Percentiles rank a stretch among this genome's conserved stretches.
Evolutionary conservation across 495 filamentous ascomycete genomes (phyloP).

Genomic region (Penicillium cinerascens): DNA sequence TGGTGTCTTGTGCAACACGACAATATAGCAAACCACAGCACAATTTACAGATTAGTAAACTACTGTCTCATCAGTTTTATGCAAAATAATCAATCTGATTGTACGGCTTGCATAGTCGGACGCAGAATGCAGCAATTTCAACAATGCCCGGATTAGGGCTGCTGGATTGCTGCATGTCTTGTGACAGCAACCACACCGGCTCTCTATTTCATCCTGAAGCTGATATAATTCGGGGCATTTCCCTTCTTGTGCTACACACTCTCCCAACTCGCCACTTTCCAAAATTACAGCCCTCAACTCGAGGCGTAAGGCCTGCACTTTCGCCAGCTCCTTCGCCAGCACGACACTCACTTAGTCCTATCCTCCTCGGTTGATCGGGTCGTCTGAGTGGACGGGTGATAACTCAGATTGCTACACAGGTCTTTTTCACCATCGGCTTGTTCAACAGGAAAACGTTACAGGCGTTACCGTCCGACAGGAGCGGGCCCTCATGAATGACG

Average conservation of each 20-base stretch:
- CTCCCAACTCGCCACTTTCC: neutral
- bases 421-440: conserved; percentile 1
- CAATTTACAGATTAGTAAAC: neutral
- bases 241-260: conserved; percentile 3
- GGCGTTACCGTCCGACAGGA: neutral
- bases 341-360: neutral
- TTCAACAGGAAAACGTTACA: conserved; percentile 8
- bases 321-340: neutral
- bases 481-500: neutral
- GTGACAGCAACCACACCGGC: neutral
- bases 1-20: neutral
- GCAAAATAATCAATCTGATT: neutral
- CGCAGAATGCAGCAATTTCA: neutral
- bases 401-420: conserved; percentile 2
- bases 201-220: neutral
- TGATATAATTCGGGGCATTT: conserved; percentile 2
- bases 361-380: neutral
- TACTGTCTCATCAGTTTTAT: neutral
- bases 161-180: conserved; percentile 7
- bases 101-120: neutral
- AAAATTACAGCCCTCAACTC: neutral
- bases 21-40: neutral
- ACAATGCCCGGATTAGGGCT: conserved; percentile 1
- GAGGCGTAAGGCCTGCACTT: neutral
- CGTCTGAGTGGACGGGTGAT: neutral